Base-by-base conservation (phyloP, 2,329 filamentous ascomycete genomes). In the Stagonosporopsis tanaceti region DNA sequence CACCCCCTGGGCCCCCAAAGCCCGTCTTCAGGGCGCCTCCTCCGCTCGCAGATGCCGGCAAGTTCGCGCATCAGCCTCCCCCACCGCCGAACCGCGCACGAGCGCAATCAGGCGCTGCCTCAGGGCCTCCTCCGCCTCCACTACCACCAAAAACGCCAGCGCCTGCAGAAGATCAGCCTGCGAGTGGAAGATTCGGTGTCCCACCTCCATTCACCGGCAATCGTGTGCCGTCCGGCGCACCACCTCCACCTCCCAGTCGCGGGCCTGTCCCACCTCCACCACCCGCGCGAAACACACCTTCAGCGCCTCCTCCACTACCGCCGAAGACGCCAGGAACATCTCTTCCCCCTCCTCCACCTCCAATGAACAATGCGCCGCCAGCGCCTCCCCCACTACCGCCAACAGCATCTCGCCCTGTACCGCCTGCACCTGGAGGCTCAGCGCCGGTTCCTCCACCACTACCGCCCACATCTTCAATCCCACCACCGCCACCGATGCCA, bases 11-110 rank as follows among this genome's bases (percentile, higher is more conserved):
- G 0, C 83, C 84, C 9, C 85, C 87, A 22, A 85, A 88, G 48
- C 86, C 87, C 8, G 85, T 84, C 67, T 98, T 96, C 79, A 85
- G 88, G 63, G 94, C 92, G 8, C 95, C 95, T 42, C 95, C 95
- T 32, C 91, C 94, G 2, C 79, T 98, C 58, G 87, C 92, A 53
- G 93, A 97, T 75, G 95, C 95, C 56, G 95, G 95, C 35, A 96
- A 92, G 77, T 95, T 87, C 72, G 92, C 90, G 3, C 76, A 80
- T 28, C 79, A 81, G 54, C 81, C 80, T 20, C 72, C 80, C 12
- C 69, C 76, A 30, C 78, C 77, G 53, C 72, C 84, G 75, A 66
- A 80, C 70, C 76, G 82, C 69, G 74, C 79, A 57, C 74, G 82
- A 64, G 84, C 84, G 60, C 73, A 78, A 15, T 85, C 83, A 9